Evolutionary conservation across 2,329 filamentous ascomycete genomes (phyloP), one percentile per base, ranked within the genome.

Genomic region (Westerdykella sp.): DNA sequence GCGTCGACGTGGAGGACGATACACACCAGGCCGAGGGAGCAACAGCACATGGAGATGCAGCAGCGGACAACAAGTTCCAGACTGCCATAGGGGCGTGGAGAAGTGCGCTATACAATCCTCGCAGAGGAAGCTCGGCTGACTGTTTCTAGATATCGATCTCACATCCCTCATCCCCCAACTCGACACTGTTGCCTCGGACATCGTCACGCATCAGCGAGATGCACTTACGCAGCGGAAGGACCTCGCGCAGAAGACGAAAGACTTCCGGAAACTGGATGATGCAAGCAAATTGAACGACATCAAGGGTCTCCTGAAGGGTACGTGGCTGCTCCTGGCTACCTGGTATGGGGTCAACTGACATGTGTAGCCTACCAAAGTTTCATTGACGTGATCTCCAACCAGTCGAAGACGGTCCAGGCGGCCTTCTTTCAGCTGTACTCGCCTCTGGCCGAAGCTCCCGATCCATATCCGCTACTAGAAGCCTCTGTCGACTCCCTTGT

Each of bases 241-340:
- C 48, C 75, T 98, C 15, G 93, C 94, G n/a, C 90, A 96, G 63
- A 97, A 96, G 75, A 98, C 93, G 1, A 98, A 98, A 62, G 91
- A 97, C 59, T 98, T 97, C 57, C 78, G 90, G 48, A 97, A 96
- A 67, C 77, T 95, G 10, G 91, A 97, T 56, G 89, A 98, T 73
- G 73, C 84, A 10, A 80, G 79, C 44, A 98, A 97, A 68, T 71
- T 98, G 42, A 75, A 76, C 5, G 93, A 98, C 67, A 82, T 95
- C 72, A 98, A 97, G 70, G 81, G 81, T 32, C 71, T 98, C 40
- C 71, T 98, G 46, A 96, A 95, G 75, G 83, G 87, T 89, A 64
- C 16, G 56, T 37, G 39, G 31, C 13, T 23, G 14, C 14, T 18
- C 13, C 11, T 36, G n/a, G n/a, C 15, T 34, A 16, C 28, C 22